These are phyloP conservation scores for Sindora glabra DNA, from an alignment of 306 rosid species.

Conservation along the genomic window DNA sequence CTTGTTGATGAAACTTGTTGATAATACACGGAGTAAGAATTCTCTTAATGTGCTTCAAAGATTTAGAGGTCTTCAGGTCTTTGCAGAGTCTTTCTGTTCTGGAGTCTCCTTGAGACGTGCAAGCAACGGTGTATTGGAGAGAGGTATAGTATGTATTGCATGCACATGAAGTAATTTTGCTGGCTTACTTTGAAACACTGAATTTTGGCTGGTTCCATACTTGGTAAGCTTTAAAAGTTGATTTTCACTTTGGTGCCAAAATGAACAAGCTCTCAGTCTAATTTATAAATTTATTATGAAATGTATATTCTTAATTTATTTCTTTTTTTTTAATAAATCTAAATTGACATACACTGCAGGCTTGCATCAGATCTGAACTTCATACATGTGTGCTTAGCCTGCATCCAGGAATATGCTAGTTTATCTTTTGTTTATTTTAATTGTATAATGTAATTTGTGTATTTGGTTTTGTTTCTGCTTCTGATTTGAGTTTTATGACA, in stretches of 20 bases:
- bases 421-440: not conserved
- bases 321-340: too few relatives aligned
- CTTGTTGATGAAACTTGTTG: constrained; percentile 68
- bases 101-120: constrained; percentile 37
- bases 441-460: not conserved
- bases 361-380: too few relatives aligned
- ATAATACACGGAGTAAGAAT: constrained; percentile 48
- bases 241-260: not conserved
- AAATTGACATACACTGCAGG: too few relatives aligned
- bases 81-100: constrained; percentile 67
- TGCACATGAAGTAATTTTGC: not conserved
- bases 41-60: constrained; percentile 80
- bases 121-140: constrained; percentile 26
- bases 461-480: not conserved
- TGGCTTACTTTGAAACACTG: not conserved
- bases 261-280: not conserved
- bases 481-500: constrained; percentile 8
- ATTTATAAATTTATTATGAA: too few relatives aligned
- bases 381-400: too few relatives aligned
- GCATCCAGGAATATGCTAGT: not conserved
- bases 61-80: constrained; percentile 63
- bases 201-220: not conserved
- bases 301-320: too few relatives aligned
- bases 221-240: constrained; percentile 9
- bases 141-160: too few relatives aligned